These are phyloP conservation scores for Sphaerostilbella broomeana DNA, from an alignment of 2,329 filamentous ascomycete species.

Conservation along the genomic window DNA sequence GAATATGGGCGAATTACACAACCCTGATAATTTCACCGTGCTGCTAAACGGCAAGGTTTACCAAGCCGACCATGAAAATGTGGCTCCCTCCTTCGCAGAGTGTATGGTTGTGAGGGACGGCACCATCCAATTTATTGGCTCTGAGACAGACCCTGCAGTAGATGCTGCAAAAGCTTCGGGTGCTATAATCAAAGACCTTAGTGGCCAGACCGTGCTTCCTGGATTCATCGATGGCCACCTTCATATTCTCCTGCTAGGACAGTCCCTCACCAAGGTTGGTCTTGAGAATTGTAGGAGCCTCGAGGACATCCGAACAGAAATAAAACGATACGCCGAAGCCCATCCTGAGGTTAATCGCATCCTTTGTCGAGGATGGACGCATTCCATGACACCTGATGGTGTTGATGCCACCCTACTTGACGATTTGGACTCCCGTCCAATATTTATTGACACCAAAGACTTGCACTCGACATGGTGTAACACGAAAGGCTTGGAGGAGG, in stretches of 20 bases:
- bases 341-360: constrained; percentile 44
- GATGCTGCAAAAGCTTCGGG: constrained; percentile 20
- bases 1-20: constrained; percentile 13
- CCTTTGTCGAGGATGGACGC: constrained; percentile 50
- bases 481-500: constrained; percentile 42
- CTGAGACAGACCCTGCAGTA: constrained; percentile 20
- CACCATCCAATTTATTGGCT: constrained; percentile 29
- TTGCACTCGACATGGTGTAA: constrained; percentile 53
- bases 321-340: constrained; percentile 38
- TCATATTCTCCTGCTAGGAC: constrained; percentile 48
- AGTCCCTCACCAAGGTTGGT: constrained; percentile 45
- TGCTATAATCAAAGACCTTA: constrained; percentile 22
- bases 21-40: constrained; percentile 9
- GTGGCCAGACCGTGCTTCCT: constrained; percentile 38
- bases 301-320: constrained; percentile 41
- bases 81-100: constrained; percentile 13
- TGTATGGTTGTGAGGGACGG: constrained; percentile 30
- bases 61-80: constrained; percentile 5
- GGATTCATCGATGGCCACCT: constrained; percentile 54
- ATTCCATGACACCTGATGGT: constrained; percentile 39
- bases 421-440: constrained; percentile 46
- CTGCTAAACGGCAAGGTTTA: constrained; percentile 19
- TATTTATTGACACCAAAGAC: constrained; percentile 51
- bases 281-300: constrained; percentile 42
- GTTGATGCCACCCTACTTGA: constrained; percentile 41